Percentiles rank a stretch among this genome's conserved stretches.
phyloP scores from a whole-genome alignment of 371 early-diverging fungal species.

The Mucor irregularis region DNA sequence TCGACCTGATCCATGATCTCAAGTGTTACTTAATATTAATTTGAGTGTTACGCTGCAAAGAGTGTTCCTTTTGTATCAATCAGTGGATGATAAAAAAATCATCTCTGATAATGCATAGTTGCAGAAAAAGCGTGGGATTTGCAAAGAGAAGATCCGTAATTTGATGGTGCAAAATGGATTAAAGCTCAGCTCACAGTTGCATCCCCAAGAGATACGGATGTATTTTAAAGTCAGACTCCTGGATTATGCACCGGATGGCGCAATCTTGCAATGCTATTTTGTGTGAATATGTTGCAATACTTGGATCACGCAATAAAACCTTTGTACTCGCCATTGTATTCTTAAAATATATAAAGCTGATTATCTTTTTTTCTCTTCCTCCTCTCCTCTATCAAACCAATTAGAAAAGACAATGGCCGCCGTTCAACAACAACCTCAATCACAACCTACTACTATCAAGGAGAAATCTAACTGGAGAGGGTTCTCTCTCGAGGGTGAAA shows the following conservation, averaged over 20 bases:
- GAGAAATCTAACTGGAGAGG: conserved; percentile 9
- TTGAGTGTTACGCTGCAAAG: too few species aligned
- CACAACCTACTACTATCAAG: not conserved
- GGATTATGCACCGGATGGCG: not conserved
- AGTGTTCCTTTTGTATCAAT: too few species aligned
- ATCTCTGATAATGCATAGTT: too few species aligned
- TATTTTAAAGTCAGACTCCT: too few species aligned
- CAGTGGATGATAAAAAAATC: too few species aligned
- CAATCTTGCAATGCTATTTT: not conserved
- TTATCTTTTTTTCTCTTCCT: not conserved
- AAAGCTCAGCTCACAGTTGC: too few species aligned
- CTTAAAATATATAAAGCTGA: not conserved
- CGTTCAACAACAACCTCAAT: not conserved
- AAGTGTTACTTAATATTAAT: too few species aligned
- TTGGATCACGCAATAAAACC: conserved; percentile 8
- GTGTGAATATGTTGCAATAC: conserved; percentile 5
- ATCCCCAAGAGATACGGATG: too few species aligned
- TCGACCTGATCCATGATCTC: too few species aligned
- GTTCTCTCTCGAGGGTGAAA: conserved; percentile 7
- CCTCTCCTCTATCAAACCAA: not conserved
- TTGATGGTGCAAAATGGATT: too few species aligned
- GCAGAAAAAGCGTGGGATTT: too few species aligned
- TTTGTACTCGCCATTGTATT: not conserved
- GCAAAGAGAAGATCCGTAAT: too few species aligned
- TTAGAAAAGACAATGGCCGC: not conserved